These are phyloP conservation scores for Lachnellula subtilissima DNA, from an alignment of 2,329 filamentous ascomycete species.

Conservation along the genomic window DNA sequence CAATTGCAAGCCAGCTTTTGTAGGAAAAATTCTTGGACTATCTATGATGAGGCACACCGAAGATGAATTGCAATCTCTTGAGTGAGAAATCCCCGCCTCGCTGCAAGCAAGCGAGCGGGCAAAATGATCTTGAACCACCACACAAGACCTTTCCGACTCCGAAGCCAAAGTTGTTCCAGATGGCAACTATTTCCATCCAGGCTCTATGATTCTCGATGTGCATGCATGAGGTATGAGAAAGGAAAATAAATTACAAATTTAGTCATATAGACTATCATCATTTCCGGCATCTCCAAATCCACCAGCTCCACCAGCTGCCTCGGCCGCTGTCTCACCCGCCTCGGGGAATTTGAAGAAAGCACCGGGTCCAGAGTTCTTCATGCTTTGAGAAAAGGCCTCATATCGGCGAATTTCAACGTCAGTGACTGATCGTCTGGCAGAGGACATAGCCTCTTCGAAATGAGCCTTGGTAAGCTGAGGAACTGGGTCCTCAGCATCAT, in stretches of 20 bases:
- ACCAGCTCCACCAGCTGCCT: conserved; percentile 56
- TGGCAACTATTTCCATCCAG: conserved; percentile 6
- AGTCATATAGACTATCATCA: conserved; percentile 96
- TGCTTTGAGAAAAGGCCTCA: conserved; percentile 96
- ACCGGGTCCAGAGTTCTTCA: conserved; percentile 96
- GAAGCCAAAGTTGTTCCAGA: conserved; percentile 9
- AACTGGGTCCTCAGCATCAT: conserved; percentile 82
- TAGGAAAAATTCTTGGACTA: conserved; percentile 13
- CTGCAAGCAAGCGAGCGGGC: not conserved
- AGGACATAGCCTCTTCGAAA: conserved; percentile 98
- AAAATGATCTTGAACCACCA: conserved; percentile 8
- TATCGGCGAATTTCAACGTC: conserved; percentile 98
- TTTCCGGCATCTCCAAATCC: conserved; percentile 82
- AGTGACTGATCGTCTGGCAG: conserved; percentile 86
- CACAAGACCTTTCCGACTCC: conserved; percentile 12
- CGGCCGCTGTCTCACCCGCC: conserved; percentile 60
- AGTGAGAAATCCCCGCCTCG: not conserved
- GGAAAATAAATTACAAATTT: conserved; percentile 40
- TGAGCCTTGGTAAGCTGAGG: conserved; percentile 93
- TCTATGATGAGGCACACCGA: conserved; percentile 15
- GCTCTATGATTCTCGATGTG: conserved; percentile 12
- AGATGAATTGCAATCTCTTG: conserved; percentile 3
- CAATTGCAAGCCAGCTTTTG: too few species aligned
- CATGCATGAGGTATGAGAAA: conserved; percentile 16
- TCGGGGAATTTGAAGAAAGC: conserved; percentile 96